Percentiles rank a stretch among this genome's conserved stretches.
Evolutionary conservation across 2,329 filamentous ascomycete genomes (phyloP).

Genomic region (Diplodia seriata): DNA sequence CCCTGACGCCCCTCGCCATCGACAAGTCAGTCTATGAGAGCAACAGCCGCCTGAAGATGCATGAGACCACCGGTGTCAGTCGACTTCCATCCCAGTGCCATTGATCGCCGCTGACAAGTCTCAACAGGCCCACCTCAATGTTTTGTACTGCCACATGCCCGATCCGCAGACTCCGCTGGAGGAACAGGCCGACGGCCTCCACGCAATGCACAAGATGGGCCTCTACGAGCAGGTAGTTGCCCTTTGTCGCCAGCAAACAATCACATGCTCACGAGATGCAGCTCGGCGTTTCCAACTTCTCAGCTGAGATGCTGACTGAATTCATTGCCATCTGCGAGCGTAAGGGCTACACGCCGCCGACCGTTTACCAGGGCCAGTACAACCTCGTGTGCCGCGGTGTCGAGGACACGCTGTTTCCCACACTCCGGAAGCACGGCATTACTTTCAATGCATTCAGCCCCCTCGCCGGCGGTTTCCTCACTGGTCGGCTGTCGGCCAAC

Average conservation of each 20-base stretch:
- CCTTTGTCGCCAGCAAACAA: not conserved
- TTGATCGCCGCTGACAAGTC: not conserved
- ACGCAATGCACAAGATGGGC: not conserved
- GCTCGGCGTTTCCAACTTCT: conserved; percentile 47
- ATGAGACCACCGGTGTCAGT: not conserved
- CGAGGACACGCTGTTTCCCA: conserved; percentile 29
- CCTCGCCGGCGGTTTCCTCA: not conserved
- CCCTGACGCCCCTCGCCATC: not conserved
- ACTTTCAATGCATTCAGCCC: not conserved
- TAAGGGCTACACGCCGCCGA: conserved; percentile 42
- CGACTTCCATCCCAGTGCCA: not conserved
- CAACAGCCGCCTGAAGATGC: not conserved
- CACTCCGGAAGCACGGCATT: conserved; percentile 28
- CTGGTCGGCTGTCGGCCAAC: not conserved
- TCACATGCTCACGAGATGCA: not conserved
- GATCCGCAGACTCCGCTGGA: not conserved
- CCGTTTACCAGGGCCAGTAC: conserved; percentile 47
- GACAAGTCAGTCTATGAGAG: not conserved
- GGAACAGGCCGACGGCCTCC: not conserved
- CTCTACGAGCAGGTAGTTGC: not conserved
- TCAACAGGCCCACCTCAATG: not conserved
- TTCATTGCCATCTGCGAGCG: conserved; percentile 42
- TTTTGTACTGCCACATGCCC: not conserved
- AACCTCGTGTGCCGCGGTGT: conserved; percentile 37
- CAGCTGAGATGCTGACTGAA: conserved; percentile 40